Percentiles rank a stretch among this genome's conserved stretches.
phyloP scores from a whole-genome alignment of 202 grass and related monocot genomes.

The Alloteropsis angusta region DNA sequence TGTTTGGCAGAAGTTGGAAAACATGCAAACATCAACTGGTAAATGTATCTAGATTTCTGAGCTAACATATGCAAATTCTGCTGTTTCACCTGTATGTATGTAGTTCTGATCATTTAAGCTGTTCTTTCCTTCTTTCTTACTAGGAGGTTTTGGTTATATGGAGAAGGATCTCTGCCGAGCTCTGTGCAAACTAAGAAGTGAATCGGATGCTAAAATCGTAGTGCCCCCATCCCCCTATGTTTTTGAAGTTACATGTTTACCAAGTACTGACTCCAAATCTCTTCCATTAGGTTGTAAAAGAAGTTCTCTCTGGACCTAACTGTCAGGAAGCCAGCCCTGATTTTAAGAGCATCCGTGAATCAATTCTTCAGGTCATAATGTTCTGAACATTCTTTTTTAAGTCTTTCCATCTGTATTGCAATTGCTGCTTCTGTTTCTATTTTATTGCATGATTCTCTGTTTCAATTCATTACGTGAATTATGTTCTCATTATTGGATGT shows the following conservation, averaged over 20 bases:
- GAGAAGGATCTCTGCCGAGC: conserved; percentile 78
- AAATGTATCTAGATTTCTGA: conserved; percentile 20
- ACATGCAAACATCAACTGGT: conserved; percentile 67
- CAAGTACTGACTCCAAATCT: conserved; percentile 18
- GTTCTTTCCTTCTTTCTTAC: conserved; percentile 16
- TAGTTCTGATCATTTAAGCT: neutral
- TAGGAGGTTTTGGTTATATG: conserved; percentile 60
- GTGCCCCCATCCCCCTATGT: neutral
- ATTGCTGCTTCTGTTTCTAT: conserved; percentile 14
- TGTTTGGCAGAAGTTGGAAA: conserved; percentile 88
- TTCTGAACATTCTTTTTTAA: neutral
- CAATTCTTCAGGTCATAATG: conserved; percentile 73
- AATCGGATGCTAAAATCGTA: conserved; percentile 67
- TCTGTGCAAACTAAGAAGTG: conserved; percentile 65
- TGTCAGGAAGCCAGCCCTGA: conserved; percentile 39
- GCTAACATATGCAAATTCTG: conserved; percentile 1
- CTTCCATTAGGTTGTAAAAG: conserved; percentile 56
- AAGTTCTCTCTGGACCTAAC: conserved; percentile 45
- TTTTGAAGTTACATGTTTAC: neutral
- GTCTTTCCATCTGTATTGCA: neutral
- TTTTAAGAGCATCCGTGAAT: conserved; percentile 66
- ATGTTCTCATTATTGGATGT: conserved; percentile 9
- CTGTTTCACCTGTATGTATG: neutral
- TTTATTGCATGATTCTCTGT: neutral
- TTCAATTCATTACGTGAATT: conserved; percentile 4